Percentiles rank a stretch among this genome's conserved stretches.
phyloP scores from a whole-genome alignment of 2,329 filamentous ascomycete species.

The Aspergillus sp. region DNA sequence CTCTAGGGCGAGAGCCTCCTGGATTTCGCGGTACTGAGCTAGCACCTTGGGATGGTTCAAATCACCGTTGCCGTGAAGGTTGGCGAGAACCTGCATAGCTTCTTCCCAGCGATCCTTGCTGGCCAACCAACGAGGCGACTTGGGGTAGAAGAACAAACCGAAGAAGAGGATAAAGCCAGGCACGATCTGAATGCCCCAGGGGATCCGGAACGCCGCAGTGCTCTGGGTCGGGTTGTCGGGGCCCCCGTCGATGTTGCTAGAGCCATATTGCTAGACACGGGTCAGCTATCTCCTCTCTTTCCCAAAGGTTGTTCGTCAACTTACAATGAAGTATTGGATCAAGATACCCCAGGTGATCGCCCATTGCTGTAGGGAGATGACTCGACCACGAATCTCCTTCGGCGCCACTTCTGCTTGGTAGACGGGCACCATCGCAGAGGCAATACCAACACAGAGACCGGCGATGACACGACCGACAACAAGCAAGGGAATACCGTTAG shows the following conservation, averaged over 20 bases:
- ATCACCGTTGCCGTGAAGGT: constrained; percentile 65
- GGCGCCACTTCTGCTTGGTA: constrained; percentile 68
- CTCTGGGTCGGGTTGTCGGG: constrained; percentile 46
- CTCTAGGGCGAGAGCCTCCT: constrained; percentile 70
- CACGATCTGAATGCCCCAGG: constrained; percentile 64
- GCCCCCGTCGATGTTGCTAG: constrained; percentile 55
- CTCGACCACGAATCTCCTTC: constrained; percentile 54
- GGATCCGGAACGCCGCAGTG: constrained; percentile 59
- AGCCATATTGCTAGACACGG: constrained; percentile 16
- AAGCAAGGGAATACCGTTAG: constrained; percentile 68
- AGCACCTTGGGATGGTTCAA: constrained; percentile 62
- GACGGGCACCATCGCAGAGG: constrained; percentile 67
- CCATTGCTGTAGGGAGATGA: constrained; percentile 71
- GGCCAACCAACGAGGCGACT: constrained; percentile 63
- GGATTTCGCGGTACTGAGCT: constrained; percentile 68
- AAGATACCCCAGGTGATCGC: constrained; percentile 70
- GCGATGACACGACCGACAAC: constrained; percentile 69
- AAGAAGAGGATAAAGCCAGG: constrained; percentile 57
- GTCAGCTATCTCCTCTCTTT: neutral
- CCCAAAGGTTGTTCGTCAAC: constrained; percentile 32
- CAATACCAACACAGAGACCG: constrained; percentile 70
- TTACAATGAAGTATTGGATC: constrained; percentile 61
- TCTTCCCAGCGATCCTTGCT: constrained; percentile 60
- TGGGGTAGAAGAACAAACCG: constrained; percentile 52
- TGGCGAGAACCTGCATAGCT: constrained; percentile 47